Evolutionary conservation across 1,139 yeast genomes (phyloP).

Genomic region (Yamadazyma pseudoaaseri): DNA sequence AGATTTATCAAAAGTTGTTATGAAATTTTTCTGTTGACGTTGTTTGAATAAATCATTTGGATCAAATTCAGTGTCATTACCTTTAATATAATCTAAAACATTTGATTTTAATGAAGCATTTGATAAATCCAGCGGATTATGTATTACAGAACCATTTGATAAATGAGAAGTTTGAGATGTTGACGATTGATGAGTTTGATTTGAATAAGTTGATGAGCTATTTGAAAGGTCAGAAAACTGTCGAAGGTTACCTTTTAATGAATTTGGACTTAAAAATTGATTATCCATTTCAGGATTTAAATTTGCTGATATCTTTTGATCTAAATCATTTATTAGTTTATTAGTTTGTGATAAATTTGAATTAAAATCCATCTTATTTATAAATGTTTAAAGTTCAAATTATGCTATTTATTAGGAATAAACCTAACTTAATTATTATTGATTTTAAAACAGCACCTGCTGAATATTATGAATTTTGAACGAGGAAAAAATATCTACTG

Average conservation of each 20-base stretch:
- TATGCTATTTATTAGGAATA: too few relatives aligned
- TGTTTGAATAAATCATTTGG: slow-evolving; percentile 38
- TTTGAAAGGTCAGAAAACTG: slow-evolving; percentile 10
- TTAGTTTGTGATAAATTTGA: not conserved
- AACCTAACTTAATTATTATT: too few relatives aligned
- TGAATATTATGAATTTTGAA: too few relatives aligned
- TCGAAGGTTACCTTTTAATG: slow-evolving; percentile 2
- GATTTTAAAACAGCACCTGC: too few relatives aligned
- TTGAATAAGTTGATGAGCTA: slow-evolving; percentile 24
- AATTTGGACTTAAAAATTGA: slow-evolving; percentile 1
- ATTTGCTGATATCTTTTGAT: not conserved
- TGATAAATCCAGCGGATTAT: slow-evolving; percentile 1
- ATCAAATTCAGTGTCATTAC: slow-evolving; percentile 21
- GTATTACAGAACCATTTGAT: slow-evolving; percentile 11
- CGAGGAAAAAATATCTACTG: not conserved
- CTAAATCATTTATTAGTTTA: not conserved
- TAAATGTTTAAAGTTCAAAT: too few relatives aligned
- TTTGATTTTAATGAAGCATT: slow-evolving; percentile 5
- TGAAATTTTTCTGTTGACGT: slow-evolving; percentile 29
- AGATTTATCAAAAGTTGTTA: slow-evolving; percentile 29
- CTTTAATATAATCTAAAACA: slow-evolving; percentile 15
- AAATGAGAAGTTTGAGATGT: slow-evolving; percentile 9
- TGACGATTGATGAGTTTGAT: slow-evolving; percentile 25
- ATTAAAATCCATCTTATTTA: not conserved
- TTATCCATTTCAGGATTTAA: not conserved